Conservation (phyloP, 345 rosid species). For the Angophora floribunda region DNA sequence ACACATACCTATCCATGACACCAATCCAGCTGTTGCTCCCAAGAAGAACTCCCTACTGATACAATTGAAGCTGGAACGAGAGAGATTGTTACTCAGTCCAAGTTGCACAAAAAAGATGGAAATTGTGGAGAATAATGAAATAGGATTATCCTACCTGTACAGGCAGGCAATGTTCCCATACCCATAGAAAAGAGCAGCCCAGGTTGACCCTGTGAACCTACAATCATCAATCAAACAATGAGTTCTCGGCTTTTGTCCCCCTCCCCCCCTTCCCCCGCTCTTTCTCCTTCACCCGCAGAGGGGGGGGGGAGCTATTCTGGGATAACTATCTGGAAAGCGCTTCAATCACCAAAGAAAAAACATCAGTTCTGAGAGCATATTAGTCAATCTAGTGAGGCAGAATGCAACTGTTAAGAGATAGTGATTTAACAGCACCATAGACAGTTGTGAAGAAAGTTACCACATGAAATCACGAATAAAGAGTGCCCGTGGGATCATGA, state of each 20-base stretch:
- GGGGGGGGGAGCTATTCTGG: neutral
- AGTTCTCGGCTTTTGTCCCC: neutral
- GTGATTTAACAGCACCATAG: neutral
- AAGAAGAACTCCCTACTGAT: slow-evolving; percentile 57
- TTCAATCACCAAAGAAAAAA: neutral
- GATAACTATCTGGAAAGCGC: neutral
- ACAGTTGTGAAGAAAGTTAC: slow-evolving; percentile 22
- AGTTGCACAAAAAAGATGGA: neutral
- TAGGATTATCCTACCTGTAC: slow-evolving; percentile 36
- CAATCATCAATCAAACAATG: neutral
- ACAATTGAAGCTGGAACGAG: slow-evolving; percentile 40
- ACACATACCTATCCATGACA: slow-evolving; percentile 70
- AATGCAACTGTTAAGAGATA: neutral
- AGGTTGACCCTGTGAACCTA: slow-evolving; percentile 81
- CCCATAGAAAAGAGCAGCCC: slow-evolving; percentile 88
- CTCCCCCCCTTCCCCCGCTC: too few relatives aligned
- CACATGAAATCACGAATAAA: slow-evolving; percentile 93
- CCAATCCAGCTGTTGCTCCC: slow-evolving; percentile 60
- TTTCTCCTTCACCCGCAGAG: too few relatives aligned
- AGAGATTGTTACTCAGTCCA: neutral
- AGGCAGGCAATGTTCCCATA: slow-evolving; percentile 77
- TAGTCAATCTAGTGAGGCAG: neutral
- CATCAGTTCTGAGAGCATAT: neutral
- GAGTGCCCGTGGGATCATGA: slow-evolving; percentile 87
- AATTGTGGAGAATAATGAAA: neutral